A percentile compares a stretch with the other conserved stretches of the same genome.
Conservation (phyloP, 805 yeast species). For the Candida ulmi region DNA sequence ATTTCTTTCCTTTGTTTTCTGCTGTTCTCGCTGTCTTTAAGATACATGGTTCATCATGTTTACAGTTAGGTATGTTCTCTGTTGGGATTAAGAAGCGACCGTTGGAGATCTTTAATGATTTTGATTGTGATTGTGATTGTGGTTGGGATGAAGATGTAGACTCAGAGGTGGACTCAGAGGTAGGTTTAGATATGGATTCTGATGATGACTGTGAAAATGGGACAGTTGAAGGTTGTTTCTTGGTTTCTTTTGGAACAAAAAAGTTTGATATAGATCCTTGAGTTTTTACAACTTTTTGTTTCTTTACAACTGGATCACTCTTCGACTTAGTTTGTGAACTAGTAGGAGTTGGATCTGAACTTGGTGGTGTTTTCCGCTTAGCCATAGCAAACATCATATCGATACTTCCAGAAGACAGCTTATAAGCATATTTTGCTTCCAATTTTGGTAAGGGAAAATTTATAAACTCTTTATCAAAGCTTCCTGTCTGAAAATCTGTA, state of each 20-base stretch:
- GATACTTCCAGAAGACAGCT: conserved; percentile 30
- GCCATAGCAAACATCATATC: conserved; percentile 29
- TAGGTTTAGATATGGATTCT: too few relatives aligned
- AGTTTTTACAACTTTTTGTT: conserved; percentile 9
- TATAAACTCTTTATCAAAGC: conserved; percentile 1
- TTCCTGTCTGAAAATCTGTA: conserved; percentile 47
- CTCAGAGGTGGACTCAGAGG: neutral
- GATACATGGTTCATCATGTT: conserved; percentile 41
- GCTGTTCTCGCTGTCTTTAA: conserved; percentile 39
- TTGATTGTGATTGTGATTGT: neutral
- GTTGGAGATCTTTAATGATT: conserved; percentile 6
- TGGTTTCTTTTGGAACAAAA: conserved; percentile 7
- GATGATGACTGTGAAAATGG: neutral
- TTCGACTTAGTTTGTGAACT: neutral
- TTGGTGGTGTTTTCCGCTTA: conserved; percentile 7
- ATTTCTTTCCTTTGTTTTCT: conserved; percentile 42
- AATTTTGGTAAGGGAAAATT: conserved; percentile 29
- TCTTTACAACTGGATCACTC: conserved; percentile 1
- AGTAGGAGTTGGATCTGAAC: conserved; percentile 2
- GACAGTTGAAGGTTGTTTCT: neutral
- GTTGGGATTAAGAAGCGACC: conserved; percentile 13
- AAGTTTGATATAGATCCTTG: conserved; percentile 8
- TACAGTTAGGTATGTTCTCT: conserved; percentile 37
- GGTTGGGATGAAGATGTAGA: neutral
- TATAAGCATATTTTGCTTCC: conserved; percentile 49